Conservation (phyloP, 108 stramenopile genomes). For the Nannochloropsis gaditana region DNA sequence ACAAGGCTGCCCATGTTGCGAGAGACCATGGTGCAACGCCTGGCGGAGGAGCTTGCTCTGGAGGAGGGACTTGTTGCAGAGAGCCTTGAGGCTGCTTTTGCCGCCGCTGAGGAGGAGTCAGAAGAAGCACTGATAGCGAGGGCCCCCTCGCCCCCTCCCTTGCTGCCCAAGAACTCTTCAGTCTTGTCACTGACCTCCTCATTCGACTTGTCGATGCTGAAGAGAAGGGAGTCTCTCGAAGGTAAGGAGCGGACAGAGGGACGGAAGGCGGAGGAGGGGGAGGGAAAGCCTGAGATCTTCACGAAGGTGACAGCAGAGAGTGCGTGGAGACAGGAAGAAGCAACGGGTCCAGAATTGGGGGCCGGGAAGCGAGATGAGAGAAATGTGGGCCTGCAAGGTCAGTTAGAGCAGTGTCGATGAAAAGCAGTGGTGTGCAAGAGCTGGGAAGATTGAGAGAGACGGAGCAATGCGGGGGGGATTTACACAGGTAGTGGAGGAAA, state of each 20-base stretch:
- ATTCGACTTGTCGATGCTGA: background rate
- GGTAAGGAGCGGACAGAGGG: no score
- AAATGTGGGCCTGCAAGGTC: no score
- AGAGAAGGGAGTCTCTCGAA: background rate
- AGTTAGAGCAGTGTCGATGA: no score
- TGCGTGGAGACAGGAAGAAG: no score
- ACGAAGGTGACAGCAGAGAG: no score
- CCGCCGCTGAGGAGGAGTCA: conserved; percentile 15
- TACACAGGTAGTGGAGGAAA: no score
- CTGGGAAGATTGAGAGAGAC: no score
- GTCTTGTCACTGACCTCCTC: background rate
- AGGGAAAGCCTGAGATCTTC: background rate
- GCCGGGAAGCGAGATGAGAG: no score
- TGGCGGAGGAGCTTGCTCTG: background rate
- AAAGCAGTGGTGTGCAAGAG: no score
- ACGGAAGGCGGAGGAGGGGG: background rate
- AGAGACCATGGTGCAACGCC: background rate
- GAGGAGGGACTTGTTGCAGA: background rate
- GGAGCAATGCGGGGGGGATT: no score
- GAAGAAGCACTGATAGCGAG: background rate
- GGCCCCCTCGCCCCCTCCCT: background rate
- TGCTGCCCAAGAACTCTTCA: background rate
- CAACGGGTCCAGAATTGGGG: no score
- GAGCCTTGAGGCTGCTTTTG: background rate
- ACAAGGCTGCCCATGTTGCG: background rate